Evolutionary conservation across 768 basidiomycete genomes (phyloP), one percentile per base, ranked within the genome.

Genomic region (Lepiota brunneoincarnata): DNA sequence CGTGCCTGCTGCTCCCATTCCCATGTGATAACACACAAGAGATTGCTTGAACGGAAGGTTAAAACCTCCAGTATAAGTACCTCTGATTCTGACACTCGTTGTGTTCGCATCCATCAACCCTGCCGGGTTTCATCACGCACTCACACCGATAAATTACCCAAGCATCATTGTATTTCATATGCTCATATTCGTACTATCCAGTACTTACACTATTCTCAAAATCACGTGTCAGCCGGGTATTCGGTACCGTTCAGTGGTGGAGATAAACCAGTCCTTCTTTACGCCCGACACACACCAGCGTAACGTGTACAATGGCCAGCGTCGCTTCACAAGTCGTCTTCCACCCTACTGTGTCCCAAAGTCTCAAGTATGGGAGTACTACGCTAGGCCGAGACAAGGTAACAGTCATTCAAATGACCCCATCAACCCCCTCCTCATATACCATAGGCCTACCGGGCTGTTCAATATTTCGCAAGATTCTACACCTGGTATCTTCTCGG

Each of bases 381-480:
- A 97, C 91, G 14, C 66, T 89, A 28, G 96, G 94, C 9, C 78
- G 94, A 45, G 96, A 98, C 77, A 98, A 99, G 85, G 93, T 84
- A 61, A 52, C 69, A 54, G 6, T 31, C 11, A 15, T 39, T 45
- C 31, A 18, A 6, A 37, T 38, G 12, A 20, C 6, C 1, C 7
- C 23, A 40, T n/a, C 24, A 36, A 43, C 14, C 47, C 18, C 31
- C 26, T 42, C 34, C 39, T 51, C 26, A 36, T 46, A 38, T 46
- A n/a, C 48, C 18, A 42, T 49, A 97, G 94, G 75, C 84, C 14
- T 98, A 98, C 72, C 86, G 96, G 59, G 82, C 90, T 18, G 68
- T 93, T 50, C 97, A 99, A 74, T 98, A 93, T 71, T 85, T 91
- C 60, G 79, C 95, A 31, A 85, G 95, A 39, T 85, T 98, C 67